These are phyloP conservation scores for Leccinum pachyderme DNA, from an alignment of 1,284 basidiomycete genomes.

Conservation along the genomic window DNA sequence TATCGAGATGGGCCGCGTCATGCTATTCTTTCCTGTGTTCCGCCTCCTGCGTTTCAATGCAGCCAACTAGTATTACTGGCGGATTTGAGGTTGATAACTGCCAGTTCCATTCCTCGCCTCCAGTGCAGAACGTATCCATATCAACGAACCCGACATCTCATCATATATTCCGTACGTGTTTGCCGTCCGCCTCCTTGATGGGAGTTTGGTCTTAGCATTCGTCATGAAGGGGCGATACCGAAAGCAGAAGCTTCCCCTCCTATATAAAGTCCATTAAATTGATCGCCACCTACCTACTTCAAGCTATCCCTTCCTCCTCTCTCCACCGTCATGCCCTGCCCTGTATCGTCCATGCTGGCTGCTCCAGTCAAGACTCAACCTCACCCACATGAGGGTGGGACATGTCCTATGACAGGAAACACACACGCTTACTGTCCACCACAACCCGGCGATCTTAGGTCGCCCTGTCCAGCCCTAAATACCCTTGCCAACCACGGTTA, in stretches of 20 bases:
- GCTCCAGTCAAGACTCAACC: conserved; percentile 12
- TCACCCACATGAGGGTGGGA: conserved; percentile 20
- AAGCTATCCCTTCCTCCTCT: background rate
- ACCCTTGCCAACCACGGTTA: conserved; percentile 49
- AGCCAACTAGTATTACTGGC: background rate
- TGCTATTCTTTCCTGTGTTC: conserved; percentile 20
- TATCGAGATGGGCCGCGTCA: background rate
- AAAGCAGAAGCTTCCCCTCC: background rate
- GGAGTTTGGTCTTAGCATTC: background rate
- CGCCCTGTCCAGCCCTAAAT: conserved; percentile 52
- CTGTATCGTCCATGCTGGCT: conserved; percentile 9
- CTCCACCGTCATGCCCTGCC: conserved; percentile 17
- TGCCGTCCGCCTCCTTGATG: background rate
- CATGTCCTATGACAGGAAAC: conserved; percentile 29
- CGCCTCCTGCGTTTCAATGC: background rate
- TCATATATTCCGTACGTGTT: conserved; percentile 11
- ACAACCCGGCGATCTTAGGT: conserved; percentile 34
- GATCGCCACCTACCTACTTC: background rate
- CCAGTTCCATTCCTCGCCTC: background rate
- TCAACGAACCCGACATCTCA: conserved; percentile 12
- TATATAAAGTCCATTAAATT: conserved; percentile 19
- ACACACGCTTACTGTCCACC: conserved; percentile 28
- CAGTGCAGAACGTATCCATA: conserved; percentile 8
- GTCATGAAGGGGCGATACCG: conserved; percentile 1
- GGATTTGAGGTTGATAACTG: background rate